Evolutionary conservation across 1,284 basidiomycete species (phyloP).

Genomic region (Phaffia rhodozyma): DNA sequence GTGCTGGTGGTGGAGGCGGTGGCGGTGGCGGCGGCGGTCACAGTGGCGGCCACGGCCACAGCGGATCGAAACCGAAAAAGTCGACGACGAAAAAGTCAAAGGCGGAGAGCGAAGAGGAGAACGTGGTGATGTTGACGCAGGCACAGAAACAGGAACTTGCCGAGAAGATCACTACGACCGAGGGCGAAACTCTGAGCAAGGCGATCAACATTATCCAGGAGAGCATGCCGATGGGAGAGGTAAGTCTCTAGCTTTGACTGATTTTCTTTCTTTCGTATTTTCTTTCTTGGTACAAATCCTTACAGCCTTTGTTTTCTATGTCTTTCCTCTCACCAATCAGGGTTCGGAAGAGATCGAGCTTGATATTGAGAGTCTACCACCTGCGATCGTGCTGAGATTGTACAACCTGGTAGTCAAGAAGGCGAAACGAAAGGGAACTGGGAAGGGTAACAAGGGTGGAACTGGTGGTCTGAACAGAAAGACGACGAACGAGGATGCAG

Average conservation of each 20-base stretch:
- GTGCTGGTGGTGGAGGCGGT: neutral
- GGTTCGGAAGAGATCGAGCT: conserved; percentile 93
- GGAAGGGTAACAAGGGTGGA: conserved; percentile 38
- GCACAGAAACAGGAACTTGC: conserved; percentile 94
- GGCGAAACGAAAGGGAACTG: conserved; percentile 18
- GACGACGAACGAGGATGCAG: conserved; percentile 41
- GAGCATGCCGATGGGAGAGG: conserved; percentile 73
- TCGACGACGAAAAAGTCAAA: conserved; percentile 30
- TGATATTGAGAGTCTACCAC: conserved; percentile 80
- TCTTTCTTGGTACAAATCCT: neutral
- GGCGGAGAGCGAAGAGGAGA: conserved; percentile 31
- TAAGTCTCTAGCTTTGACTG: conserved; percentile 40
- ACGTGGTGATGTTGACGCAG: conserved; percentile 65
- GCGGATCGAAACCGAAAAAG: conserved; percentile 18
- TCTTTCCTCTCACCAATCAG: conserved; percentile 37
- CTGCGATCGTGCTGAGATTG: conserved; percentile 69
- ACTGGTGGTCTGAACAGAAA: conserved; percentile 78
- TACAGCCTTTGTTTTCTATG: neutral
- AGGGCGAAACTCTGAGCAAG: conserved; percentile 62
- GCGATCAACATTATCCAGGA: conserved; percentile 88
- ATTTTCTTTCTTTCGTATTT: neutral
- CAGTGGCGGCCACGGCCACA: neutral
- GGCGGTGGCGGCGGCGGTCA: neutral
- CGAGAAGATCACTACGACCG: conserved; percentile 71
- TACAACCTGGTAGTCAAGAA: conserved; percentile 74